Evolutionary conservation across 768 basidiomycete species (phyloP), one percentile per base, ranked within the genome.

Genomic region (Termitomyces sp.): DNA sequence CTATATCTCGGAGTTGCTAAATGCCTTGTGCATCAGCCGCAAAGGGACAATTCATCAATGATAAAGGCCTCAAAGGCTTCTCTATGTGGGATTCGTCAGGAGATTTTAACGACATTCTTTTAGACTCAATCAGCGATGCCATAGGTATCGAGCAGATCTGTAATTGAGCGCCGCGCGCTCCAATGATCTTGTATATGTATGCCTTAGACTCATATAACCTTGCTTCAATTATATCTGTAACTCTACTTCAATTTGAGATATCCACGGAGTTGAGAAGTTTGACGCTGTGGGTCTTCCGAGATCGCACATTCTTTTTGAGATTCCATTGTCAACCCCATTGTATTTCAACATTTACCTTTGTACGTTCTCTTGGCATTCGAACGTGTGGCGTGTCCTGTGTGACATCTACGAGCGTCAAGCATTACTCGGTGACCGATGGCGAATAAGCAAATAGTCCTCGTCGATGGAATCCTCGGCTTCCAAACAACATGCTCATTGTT

Each of bases 61-160:
- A 71, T 14, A 67, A 70, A 1, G 75, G 75, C 2, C 71, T 91
- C 3, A 73, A 69, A 49, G 89, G 88, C 1, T 88, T 87, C 65
- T 69, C 83, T 1, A 79, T 87, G 69, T 89, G 86, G 86, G 77
- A 87, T 61, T 74, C 80, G 42, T 78, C 76, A 4, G 85, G 85
- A 7, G 87, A 89, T 66, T 76, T 66, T n/a, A 46, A 79, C 2
- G 73, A 85, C 63, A 78, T 83, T 33, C 76, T 89, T 23, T 64
- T 88, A 1, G 72, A 79, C 56, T 67, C 85, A 5, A 85, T 89
- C 52, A 72, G 71, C 49, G 60, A 68, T 41, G 71, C 74, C 0
- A 71, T 78, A 66, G 68, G 69, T 30, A 67, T 72, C 17, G 60
- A 62, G 23, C 49, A 59, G 31, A 37, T 51, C 7, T 68, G 66